Conservation (phyloP, 345 rosid genomes). For the Salix brachista region DNA sequence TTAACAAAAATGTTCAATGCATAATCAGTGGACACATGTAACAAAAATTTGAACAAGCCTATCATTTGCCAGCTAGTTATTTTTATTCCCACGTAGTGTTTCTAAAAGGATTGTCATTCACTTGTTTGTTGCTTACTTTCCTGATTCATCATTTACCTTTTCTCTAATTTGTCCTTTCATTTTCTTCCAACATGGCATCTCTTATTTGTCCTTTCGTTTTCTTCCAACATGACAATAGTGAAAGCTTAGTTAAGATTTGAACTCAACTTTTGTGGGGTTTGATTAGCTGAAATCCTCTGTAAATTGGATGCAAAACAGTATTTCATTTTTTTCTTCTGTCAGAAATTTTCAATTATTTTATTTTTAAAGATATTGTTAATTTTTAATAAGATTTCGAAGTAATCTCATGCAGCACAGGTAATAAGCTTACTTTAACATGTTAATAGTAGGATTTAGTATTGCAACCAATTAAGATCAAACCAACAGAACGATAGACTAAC, state of each 20-base stretch:
- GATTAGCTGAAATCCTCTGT: not conserved
- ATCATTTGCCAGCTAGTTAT: not conserved
- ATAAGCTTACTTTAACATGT: not conserved
- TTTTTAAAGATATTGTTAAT: not conserved
- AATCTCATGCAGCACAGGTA: not conserved
- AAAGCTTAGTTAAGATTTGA: not conserved
- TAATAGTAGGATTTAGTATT: not conserved
- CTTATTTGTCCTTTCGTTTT: not conserved
- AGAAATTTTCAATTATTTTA: not conserved
- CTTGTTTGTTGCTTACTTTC: not conserved
- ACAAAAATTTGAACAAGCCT: not conserved
- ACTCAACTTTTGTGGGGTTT: not conserved
- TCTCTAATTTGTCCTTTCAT: not conserved
- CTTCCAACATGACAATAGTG: not conserved
- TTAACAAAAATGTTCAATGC: not conserved
- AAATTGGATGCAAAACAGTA: not conserved
- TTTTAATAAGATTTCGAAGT: not conserved
- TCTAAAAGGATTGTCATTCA: not conserved
- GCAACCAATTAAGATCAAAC: not conserved
- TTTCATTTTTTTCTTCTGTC: not conserved
- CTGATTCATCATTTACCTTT: not conserved
- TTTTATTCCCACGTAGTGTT: not conserved
- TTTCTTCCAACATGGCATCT: not conserved
- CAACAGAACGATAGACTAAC: conserved; percentile 30
- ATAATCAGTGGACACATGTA: not conserved